These are phyloP conservation scores for Moringa oleifera DNA, from an alignment of 345 rosid genomes.

Conservation along the genomic window DNA sequence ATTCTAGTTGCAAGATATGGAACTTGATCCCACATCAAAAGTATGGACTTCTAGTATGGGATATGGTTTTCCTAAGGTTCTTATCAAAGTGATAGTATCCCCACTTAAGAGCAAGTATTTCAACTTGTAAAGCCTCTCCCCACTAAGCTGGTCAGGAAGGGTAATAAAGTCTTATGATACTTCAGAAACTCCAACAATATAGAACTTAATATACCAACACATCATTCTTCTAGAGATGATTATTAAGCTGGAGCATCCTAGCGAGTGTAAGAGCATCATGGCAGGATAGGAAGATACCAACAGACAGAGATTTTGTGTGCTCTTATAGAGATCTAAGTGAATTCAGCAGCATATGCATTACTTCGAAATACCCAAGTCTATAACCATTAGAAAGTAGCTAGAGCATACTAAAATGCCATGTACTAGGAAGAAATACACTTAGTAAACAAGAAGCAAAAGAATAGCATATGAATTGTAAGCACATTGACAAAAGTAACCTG, in stretches of 20 bases:
- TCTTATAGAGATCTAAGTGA: neutral
- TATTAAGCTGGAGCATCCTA: neutral
- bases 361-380: neutral
- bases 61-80: too few relatives aligned
- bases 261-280: neutral
- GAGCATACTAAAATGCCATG: too few relatives aligned
- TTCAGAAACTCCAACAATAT: too few relatives aligned
- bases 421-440: neutral
- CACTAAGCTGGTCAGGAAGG: too few relatives aligned
- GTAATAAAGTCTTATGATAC: too few relatives aligned
- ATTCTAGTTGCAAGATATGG: too few relatives aligned
- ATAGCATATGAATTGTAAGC: neutral
- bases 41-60: too few relatives aligned
- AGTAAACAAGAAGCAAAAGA: neutral
- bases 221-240: neutral
- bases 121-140: too few relatives aligned
- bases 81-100: too few relatives aligned
- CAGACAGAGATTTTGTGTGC: neutral
- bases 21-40: too few relatives aligned
- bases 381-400: neutral
- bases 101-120: too few relatives aligned
- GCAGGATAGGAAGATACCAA: neutral
- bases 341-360: neutral
- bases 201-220: too few relatives aligned
- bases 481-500: constrained; percentile 42